A percentile compares a stretch with the other conserved stretches of the same genome.
phyloP scores from a whole-genome alignment of 495 filamentous ascomycete genomes.

The Neurospora sp. region DNA sequence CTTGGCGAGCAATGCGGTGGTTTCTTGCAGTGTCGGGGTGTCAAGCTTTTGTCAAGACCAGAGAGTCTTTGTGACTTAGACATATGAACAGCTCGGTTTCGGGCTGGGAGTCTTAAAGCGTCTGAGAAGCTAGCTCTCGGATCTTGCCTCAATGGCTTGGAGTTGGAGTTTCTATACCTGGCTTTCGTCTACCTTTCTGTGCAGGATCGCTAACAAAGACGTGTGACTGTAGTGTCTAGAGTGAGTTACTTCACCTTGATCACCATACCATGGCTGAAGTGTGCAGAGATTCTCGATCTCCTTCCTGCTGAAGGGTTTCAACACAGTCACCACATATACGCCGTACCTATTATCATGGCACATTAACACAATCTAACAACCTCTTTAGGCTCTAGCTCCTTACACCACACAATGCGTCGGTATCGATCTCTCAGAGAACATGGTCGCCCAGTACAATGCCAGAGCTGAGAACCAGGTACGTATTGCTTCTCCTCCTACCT shows the following conservation, averaged over 20 bases:
- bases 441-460: constrained; percentile 51
- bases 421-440: constrained; percentile 58
- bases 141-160: neutral
- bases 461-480: constrained; percentile 34
- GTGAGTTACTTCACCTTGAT: neutral
- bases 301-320: neutral
- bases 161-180: neutral
- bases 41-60: neutral
- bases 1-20: constrained; percentile 36
- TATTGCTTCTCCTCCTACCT: neutral
- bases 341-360: neutral
- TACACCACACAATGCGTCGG: constrained; percentile 52
- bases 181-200: neutral
- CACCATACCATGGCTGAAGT: neutral
- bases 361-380: neutral
- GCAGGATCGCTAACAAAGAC: neutral
- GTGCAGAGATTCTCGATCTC: neutral
- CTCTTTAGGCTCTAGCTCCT: constrained; percentile 43
- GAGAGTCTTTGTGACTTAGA: neutral
- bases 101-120: neutral
- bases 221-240: constrained; percentile 1
- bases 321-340: neutral
- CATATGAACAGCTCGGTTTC: neutral
- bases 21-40: neutral
- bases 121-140: neutral